These are phyloP conservation scores for Chytriomyces sp. DNA, from an alignment of 192 early-diverging fungal species.

Conservation along the genomic window DNA sequence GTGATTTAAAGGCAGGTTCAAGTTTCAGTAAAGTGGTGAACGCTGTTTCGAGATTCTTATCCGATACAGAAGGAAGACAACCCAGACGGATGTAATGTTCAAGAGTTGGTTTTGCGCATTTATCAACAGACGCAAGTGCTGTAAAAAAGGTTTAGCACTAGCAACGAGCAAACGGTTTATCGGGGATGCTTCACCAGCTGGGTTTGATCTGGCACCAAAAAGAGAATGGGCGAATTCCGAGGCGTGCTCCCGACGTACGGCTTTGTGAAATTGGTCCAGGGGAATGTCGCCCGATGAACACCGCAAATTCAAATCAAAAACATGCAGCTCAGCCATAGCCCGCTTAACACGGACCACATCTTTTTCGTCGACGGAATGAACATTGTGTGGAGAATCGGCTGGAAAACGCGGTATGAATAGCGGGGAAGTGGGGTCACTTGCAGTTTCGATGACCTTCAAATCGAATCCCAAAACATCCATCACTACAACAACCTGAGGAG, in stretches of 20 bases:
- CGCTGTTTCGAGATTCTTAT: constrained; percentile 8
- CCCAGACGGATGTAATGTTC: constrained; percentile 24
- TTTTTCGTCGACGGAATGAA: not conserved
- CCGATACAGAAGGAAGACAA: constrained; percentile 2
- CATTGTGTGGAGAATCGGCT: no score
- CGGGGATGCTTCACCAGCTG: not conserved
- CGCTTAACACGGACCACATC: not conserved
- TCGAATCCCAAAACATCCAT: constrained; percentile 18
- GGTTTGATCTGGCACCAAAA: not conserved
- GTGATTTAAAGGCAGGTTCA: not conserved
- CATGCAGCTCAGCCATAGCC: constrained; percentile 6
- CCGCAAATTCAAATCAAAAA: not conserved
- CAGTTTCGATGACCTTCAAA: not conserved
- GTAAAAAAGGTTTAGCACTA: not conserved
- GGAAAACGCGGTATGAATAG: no score
- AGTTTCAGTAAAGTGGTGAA: constrained; percentile 17
- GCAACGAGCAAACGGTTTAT: not conserved
- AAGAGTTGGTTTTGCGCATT: not conserved
- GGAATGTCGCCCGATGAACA: no score
- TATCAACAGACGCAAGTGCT: not conserved
- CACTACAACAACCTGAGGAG: not conserved
- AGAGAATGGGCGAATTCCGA: not conserved
- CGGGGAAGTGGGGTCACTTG: no score
- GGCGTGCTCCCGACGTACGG: not conserved
- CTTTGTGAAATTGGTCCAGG: no score